Conservation (phyloP, 2,329 filamentous ascomycete genomes). For the Exophiala viscosa region DNA sequence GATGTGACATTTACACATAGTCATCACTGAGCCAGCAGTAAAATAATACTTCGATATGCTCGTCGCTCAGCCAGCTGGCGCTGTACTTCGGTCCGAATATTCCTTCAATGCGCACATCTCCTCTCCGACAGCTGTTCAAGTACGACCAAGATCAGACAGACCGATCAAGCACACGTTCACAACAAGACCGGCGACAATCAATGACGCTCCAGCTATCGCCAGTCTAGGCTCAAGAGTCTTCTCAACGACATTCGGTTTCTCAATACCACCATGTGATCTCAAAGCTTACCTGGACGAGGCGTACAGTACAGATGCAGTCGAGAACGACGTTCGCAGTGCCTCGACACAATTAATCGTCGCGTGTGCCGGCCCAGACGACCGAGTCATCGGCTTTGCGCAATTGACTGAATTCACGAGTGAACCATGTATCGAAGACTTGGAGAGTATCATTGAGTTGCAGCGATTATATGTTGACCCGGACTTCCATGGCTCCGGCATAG, state of each 20-base stretch:
- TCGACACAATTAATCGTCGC: slow-evolving; percentile 21
- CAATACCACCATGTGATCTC: slow-evolving; percentile 22
- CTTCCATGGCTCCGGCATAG: slow-evolving; percentile 18
- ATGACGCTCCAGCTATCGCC: slow-evolving; percentile 19
- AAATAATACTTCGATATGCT: not conserved
- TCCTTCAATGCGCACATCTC: slow-evolving; percentile 16
- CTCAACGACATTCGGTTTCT: slow-evolving; percentile 22
- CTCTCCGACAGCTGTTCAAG: slow-evolving; percentile 9
- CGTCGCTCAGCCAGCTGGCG: not conserved
- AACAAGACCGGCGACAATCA: slow-evolving; percentile 12
- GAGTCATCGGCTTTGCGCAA: slow-evolving; percentile 22
- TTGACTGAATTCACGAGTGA: slow-evolving; percentile 22
- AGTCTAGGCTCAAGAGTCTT: slow-evolving; percentile 22
- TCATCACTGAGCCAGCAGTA: no score
- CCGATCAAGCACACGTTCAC: slow-evolving; percentile 2
- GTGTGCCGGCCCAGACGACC: not conserved
- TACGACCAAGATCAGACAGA: not conserved
- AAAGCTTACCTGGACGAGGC: slow-evolving; percentile 18
- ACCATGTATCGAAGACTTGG: slow-evolving; percentile 18
- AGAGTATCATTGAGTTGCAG: slow-evolving; percentile 18
- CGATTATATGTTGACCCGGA: slow-evolving; percentile 20
- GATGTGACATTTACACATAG: not conserved
- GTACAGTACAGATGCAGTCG: slow-evolving; percentile 18
- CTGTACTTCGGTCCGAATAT: not conserved
- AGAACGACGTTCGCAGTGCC: slow-evolving; percentile 12